Evolutionary conservation across 1,284 basidiomycete genomes (phyloP), one percentile per base, ranked within the genome.

Genomic region (Austroboletus rostrupii): DNA sequence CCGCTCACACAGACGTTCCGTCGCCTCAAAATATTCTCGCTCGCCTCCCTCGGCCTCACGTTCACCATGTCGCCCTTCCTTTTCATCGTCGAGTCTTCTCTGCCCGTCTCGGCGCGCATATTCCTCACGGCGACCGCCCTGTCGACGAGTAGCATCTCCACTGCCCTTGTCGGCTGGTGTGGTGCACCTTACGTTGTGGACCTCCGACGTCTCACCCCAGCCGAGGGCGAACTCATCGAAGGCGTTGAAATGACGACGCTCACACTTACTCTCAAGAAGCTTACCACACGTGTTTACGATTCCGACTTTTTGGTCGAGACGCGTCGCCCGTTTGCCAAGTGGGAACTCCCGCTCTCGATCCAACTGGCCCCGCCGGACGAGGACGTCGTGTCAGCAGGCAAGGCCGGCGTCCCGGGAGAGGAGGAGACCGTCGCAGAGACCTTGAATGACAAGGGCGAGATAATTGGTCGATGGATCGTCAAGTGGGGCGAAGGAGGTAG

Each of bases 361-460:
- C 69, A 74, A 45, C 63, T 87, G 7, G 73, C 72, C 7, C 38
- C 76, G 3, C 38, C 63, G 47, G 54, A 70, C 48, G 61, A 73
- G 52, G 66, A 74, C 60, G 54, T 68, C 52, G 57, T 50, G 3
- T 51, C 53, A 10, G 62, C 65, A 3, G 53, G 49, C n/a, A 70
- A 64, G 53, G 70, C 62, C 9, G 74, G 72, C 35, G 60, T 61
- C 6, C 69, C 77, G 0, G 83, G 81, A 7, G 61, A 71, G 47
- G 82, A 87, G 59, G 88, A 91, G 67, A 88, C 87, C 0, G 75
- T 90, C 3, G 88, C 90, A 14, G 87, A 90, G 67, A 90, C 86
- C 1, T 61, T 74, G 45, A 79, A 87, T 59, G 69, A 74, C 45
- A 70, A 77, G n/a, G 88, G 85, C 0, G 73, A 76, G 12, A 70